Evolutionary conservation across 768 basidiomycete species (phyloP), one percentile per base, ranked within the genome.

Genomic region (Boletus rubroflammeus): DNA sequence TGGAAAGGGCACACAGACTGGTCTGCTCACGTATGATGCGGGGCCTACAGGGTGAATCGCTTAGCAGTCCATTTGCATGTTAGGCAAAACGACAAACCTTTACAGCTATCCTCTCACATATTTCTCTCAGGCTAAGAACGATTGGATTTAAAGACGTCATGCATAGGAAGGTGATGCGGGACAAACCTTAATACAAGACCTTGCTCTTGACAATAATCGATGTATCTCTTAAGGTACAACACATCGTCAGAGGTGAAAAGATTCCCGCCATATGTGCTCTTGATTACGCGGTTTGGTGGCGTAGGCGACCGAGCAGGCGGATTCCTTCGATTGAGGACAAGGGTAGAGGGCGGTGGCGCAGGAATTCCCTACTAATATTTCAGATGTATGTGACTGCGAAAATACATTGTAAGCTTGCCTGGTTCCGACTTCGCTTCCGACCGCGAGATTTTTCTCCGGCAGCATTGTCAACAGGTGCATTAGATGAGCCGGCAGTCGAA

Each of bases 181-280:
- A 59, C 72, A 42, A 51, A 87, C 87, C 87, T 91, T 41, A 93
- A 74, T 9, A 92, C 88, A 8, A 91, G 69, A 35, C 91, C 90
- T 68, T 92, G 87, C 52, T 92, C 89, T 63, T 91, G 90, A 64
- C 91, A 93, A 62, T 91, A 93, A 61, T 92, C 89, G 43, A 93
- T 93, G 66, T 93, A 93, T 66, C 84, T 86, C 65, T 91, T 90
- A 56, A 93, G 78, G 67, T 93, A 93, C 34, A 81, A 52, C 39
- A 93, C 82, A 65, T 93, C 91, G 45, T 93, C 91, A 2, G 85
- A 78, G 0, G 91, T 93, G 64, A 93, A 93, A 36, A 92, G 67
- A 64, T 93, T 93, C 14, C 91, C 91, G 41, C 91, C 91, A 62
- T 92, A 93, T 0, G 90, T 92, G 62, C 90, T 93, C 71, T 90